phyloP scores from a whole-genome alignment of 2,329 filamentous ascomycete species.

The Leptographium galeiforme region DNA sequence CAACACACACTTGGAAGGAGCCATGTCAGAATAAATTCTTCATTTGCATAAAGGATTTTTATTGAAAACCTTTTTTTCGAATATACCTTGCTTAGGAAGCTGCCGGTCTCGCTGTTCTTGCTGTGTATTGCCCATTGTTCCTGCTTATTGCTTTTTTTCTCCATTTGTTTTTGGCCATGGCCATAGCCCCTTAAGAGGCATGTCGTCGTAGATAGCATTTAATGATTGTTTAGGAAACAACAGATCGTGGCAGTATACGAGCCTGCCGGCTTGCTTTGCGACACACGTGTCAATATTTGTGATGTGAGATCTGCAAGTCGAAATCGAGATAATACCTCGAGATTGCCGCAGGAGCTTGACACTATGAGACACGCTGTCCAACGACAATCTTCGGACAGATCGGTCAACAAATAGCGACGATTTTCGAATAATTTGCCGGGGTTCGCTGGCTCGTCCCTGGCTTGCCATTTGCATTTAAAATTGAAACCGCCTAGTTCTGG shows the following conservation, averaged over 20 bases:
- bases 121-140: not conserved
- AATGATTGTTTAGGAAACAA: not conserved
- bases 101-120: not conserved
- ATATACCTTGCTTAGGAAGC: too few relatives aligned
- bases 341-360: not conserved
- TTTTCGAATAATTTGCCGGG: not conserved
- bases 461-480: not conserved
- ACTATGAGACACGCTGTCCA: not conserved
- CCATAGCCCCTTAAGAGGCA: not conserved
- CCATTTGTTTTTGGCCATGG: not conserved
- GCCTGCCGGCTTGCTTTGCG: not conserved
- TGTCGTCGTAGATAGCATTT: not conserved
- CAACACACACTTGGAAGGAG: too few relatives aligned
- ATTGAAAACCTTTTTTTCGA: too few relatives aligned
- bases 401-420: not conserved
- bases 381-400: not conserved
- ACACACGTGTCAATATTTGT: not conserved
- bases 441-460: not conserved
- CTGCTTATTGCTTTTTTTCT: not conserved
- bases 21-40: too few relatives aligned
- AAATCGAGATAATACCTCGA: not conserved
- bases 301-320: not conserved
- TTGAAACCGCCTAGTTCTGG: not conserved
- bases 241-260: not conserved
- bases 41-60: too few relatives aligned